These are phyloP conservation scores for Hypoxylon sp. DNA, from an alignment of 2,329 filamentous ascomycete species.

Conservation along the genomic window DNA sequence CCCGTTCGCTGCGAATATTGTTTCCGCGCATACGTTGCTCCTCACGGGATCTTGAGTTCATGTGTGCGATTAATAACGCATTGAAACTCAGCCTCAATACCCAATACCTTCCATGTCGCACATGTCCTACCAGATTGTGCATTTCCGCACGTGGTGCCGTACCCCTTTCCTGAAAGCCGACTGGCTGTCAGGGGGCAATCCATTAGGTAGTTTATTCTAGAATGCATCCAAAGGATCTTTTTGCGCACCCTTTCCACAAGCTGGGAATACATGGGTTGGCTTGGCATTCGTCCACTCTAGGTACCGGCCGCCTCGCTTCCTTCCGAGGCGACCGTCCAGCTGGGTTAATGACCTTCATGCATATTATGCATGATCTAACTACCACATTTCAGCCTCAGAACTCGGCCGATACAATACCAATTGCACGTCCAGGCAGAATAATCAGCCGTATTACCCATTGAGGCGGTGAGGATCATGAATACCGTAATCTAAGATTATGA, in stretches of 20 bases:
- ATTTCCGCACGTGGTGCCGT: slow-evolving; percentile 6
- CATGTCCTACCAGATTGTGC: not conserved
- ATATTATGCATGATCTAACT: slow-evolving; percentile 3
- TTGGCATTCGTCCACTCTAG: not conserved
- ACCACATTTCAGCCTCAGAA: not conserved
- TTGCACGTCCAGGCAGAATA: not conserved
- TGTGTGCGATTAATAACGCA: slow-evolving; percentile 12
- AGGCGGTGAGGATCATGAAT: not conserved
- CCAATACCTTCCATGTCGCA: no score
- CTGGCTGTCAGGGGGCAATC: slow-evolving; percentile 8
- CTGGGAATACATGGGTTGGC: not conserved
- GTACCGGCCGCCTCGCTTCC: not conserved
- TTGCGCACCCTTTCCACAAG: not conserved
- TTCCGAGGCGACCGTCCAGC: not conserved
- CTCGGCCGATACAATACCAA: not conserved
- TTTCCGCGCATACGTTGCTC: slow-evolving; percentile 8
- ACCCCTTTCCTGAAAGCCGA: not conserved
- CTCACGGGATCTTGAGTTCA: slow-evolving; percentile 16
- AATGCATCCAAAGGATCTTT: not conserved
- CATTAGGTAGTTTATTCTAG: not conserved
- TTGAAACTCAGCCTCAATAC: slow-evolving; percentile 15
- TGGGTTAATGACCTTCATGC: not conserved
- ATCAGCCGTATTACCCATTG: not conserved
- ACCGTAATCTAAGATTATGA: slow-evolving; percentile 2
- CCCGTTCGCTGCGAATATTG: not conserved